Evolutionary conservation across 805 yeast genomes (phyloP).

Genomic region (Saturnispora mendoncae): DNA sequence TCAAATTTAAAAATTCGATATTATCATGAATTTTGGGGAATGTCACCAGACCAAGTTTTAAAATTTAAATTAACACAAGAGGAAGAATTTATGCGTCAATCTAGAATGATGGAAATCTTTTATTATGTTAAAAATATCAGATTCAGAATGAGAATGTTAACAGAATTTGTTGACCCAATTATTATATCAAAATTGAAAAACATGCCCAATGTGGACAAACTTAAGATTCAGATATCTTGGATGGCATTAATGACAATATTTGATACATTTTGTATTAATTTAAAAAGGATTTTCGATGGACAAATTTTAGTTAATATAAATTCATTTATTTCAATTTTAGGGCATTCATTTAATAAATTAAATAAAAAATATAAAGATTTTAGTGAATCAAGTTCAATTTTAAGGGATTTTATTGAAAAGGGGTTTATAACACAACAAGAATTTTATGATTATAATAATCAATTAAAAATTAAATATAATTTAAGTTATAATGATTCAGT

Average conservation of each 20-base stretch:
- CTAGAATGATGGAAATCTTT: constrained; percentile 9
- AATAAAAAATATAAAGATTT: constrained; percentile 10
- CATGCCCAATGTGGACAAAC: constrained; percentile 4
- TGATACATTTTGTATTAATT: constrained; percentile 5
- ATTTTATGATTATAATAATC: constrained; percentile 1
- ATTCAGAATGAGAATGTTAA: constrained; percentile 8
- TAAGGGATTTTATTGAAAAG: constrained; percentile 7
- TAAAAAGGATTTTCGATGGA: constrained; percentile 8
- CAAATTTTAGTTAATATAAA: constrained; percentile 6
- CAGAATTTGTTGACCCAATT: constrained; percentile 9
- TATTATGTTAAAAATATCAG: constrained; percentile 10
- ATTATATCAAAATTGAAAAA: constrained; percentile 4
- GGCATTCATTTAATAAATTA: constrained; percentile 6
- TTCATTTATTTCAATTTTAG: constrained; percentile 4
- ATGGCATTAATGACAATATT: constrained; percentile 9
- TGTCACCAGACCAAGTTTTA: neutral
- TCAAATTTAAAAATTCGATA: constrained; percentile 6
- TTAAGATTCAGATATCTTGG: constrained; percentile 9
- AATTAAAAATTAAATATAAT: constrained; percentile 6
- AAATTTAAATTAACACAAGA: constrained; percentile 3
- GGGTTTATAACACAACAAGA: neutral
- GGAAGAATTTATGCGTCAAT: constrained; percentile 9
- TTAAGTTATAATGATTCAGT: constrained; percentile 8
- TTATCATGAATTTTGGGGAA: constrained; percentile 9
- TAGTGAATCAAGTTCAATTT: constrained; percentile 4